phyloP scores from a whole-genome alignment of 495 filamentous ascomycete species.

The Achaetomiella virescens region DNA sequence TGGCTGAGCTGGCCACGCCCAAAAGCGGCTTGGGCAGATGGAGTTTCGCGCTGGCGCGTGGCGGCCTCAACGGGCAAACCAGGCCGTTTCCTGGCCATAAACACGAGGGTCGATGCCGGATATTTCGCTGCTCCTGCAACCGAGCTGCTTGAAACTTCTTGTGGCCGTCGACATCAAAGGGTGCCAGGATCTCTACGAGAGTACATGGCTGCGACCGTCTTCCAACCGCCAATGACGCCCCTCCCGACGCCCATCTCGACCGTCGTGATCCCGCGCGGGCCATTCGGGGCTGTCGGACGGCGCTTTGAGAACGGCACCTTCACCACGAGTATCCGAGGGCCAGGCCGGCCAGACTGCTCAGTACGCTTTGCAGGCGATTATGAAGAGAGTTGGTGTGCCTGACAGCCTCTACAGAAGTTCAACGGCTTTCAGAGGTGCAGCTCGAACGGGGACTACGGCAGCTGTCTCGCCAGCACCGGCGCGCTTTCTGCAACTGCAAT shows the following conservation, averaged over 20 bases:
- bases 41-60: background rate
- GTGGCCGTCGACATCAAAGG: no score
- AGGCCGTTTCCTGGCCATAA: no score
- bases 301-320: conserved; percentile 1
- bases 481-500: conserved; percentile 19
- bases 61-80: background rate
- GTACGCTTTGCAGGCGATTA: background rate
- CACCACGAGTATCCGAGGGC: background rate
- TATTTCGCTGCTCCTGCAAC: no score
- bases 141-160: no score
- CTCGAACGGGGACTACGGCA: conserved; percentile 14
- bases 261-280: background rate
- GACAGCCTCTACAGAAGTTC: conserved; percentile 11
- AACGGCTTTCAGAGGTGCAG: conserved; percentile 23
- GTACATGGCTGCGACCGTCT: background rate
- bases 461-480: conserved; percentile 11
- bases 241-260: background rate
- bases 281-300: background rate
- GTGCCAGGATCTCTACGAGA: no score
- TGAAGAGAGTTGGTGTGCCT: background rate
- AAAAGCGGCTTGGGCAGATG: background rate
- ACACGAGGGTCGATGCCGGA: no score
- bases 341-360: background rate
- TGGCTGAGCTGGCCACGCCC: conserved; percentile 1
- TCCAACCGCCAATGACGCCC: background rate